Base-by-base conservation (phyloP, 345 rosid species). In the Salix dunnii region DNA sequence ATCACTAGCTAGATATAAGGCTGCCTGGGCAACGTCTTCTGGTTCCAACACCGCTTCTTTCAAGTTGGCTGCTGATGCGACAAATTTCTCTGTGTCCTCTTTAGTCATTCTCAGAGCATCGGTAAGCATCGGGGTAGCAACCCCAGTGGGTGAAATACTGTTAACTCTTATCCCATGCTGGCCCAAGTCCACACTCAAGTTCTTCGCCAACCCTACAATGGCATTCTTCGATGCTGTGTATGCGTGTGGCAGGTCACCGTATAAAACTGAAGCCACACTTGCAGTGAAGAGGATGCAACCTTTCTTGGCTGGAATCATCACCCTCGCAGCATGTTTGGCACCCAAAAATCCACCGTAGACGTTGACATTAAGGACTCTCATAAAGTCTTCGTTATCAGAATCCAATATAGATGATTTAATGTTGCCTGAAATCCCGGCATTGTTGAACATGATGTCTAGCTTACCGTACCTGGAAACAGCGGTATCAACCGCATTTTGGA, bases 291-390 rank as follows among this genome's bases (percentile, higher is more conserved):
- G 74, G 14, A 85, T 81, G 36, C 71, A 67, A 1, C 84, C 84
- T 27, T 64, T 78, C 21, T 71, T 58, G 0, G 61, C 66, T 4
- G 76, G 84, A 31, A 78, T 76, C 81, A 82, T 76, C 14, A 75
- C 77, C 53, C 79, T 68, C 9, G 87, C 84, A 0, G 84, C 88
- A n/a, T 82, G 84, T 67, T 75, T 85, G 43, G 82, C 84, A 12
- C 72, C 82, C 42, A 76, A 18, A 30, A 78, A 71, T 0, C 79
- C 70, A 7, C 82, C 81, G 10, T 68, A 70, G 16, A 78, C 71
- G 36, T 82, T 78, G 27, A 80, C 73, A 2, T 74, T 68, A 14
- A 82, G 42, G 1, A 74, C 80, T 60, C 17, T 74, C 53, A 69
- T 74, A 67, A 68, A 75, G 4, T 71, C 63, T 5, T 68, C 79